A percentile compares a stretch with the other conserved stretches of the same genome.
Evolutionary conservation across 805 yeast genomes (phyloP).

Genomic region (Saccharomycopsis sp.): DNA sequence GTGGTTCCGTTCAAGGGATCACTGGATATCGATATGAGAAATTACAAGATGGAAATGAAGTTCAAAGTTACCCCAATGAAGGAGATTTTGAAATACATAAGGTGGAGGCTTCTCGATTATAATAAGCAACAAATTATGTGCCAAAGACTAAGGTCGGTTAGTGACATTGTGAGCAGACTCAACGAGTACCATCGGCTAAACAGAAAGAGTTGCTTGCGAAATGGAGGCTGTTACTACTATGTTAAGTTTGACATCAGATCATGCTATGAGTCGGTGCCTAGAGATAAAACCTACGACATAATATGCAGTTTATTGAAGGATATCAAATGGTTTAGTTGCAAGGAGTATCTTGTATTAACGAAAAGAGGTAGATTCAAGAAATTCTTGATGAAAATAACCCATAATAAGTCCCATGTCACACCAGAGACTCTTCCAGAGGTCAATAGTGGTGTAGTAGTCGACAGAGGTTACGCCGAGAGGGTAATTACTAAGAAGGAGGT

Average conservation of each 20-base stretch:
- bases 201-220: slow-evolving; percentile 8
- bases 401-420: not conserved
- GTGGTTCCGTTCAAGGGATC: slow-evolving; percentile 44
- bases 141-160: slow-evolving; percentile 13
- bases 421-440: slow-evolving; percentile 1
- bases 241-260: slow-evolving; percentile 70
- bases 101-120: slow-evolving; percentile 6
- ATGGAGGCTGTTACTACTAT: slow-evolving; percentile 28
- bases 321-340: slow-evolving; percentile 20
- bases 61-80: slow-evolving; percentile 9
- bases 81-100: slow-evolving; percentile 6
- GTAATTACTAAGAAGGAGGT: slow-evolving; percentile 39
- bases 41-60: not conserved
- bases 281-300: slow-evolving; percentile 19
- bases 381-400: not conserved
- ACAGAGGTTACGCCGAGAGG: slow-evolving; percentile 5
- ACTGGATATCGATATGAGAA: not conserved
- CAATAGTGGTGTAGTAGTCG: slow-evolving; percentile 4
- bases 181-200: slow-evolving; percentile 2
- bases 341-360: slow-evolving; percentile 1
- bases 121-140: slow-evolving; percentile 19
- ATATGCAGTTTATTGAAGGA: not conserved
- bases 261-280: slow-evolving; percentile 71
- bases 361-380: slow-evolving; percentile 1
- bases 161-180: not conserved